phyloP scores from a whole-genome alignment of 257 asterid genomes.

The Nicotiana noctiflora region DNA sequence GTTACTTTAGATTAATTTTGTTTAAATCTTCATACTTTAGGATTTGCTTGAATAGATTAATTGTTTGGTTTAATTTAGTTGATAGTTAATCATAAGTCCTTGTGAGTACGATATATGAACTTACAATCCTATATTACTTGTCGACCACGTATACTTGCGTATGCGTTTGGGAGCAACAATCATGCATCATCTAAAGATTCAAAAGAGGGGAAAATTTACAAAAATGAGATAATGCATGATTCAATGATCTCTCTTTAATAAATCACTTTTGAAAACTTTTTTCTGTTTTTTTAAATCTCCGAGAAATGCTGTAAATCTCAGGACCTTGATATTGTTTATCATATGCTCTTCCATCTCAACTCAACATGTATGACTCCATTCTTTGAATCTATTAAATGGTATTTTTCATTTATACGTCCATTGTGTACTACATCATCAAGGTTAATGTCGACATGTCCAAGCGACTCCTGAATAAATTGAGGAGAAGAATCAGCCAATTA shows the following conservation, averaged over 20 bases:
- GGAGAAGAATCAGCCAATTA: neutral
- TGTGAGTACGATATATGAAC: too few relatives aligned
- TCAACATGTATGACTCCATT: constrained; percentile 82
- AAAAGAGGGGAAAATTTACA: neutral
- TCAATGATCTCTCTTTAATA: neutral
- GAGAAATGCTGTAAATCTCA: neutral
- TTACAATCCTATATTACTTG: too few relatives aligned
- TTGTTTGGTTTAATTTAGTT: too few relatives aligned
- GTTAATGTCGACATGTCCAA: constrained; percentile 73
- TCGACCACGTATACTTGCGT: too few relatives aligned
- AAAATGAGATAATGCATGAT: neutral
- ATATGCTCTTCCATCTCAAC: constrained; percentile 63
- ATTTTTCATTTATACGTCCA: constrained; percentile 73
- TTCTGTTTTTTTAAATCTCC: neutral
- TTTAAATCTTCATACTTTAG: too few relatives aligned
- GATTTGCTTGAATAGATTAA: too few relatives aligned
- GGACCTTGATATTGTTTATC: constrained; percentile 5
- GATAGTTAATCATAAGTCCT: too few relatives aligned
- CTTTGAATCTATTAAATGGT: constrained; percentile 78
- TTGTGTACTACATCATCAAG: constrained; percentile 72
- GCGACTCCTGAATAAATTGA: constrained; percentile 42
- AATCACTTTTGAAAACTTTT: neutral
- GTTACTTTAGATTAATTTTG: too few relatives aligned
- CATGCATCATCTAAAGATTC: neutral
- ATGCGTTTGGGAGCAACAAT: neutral